These are phyloP conservation scores for Fusarium longipes DNA, from an alignment of 2,329 filamentous ascomycete genomes.

Conservation along the genomic window DNA sequence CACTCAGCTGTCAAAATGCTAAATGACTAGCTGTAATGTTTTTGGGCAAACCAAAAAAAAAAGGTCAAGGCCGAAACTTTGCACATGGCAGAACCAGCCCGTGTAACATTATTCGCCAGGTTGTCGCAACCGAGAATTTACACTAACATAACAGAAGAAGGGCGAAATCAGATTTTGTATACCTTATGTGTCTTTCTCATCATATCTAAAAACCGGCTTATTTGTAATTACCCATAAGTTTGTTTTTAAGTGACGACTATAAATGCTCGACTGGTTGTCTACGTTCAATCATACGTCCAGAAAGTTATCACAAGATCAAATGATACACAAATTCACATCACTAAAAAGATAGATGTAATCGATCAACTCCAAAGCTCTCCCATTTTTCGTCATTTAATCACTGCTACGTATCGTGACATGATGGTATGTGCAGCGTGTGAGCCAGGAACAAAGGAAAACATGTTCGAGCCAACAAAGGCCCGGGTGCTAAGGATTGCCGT, in stretches of 20 bases:
- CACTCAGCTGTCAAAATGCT: neutral
- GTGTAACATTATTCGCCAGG: conserved; percentile 8
- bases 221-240: neutral
- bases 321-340: conserved; percentile 44
- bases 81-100: neutral
- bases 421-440: conserved; percentile 49
- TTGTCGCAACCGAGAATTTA: conserved; percentile 1
- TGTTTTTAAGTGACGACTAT: neutral
- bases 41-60: conserved; percentile 24
- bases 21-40: neutral
- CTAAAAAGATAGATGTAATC: conserved; percentile 51
- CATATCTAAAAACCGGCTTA: neutral
- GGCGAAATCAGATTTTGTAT: neutral
- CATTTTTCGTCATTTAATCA: conserved; percentile 50
- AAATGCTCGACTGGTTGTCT: neutral
- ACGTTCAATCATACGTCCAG: too few relatives aligned
- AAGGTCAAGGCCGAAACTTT: conserved; percentile 13
- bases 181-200: neutral
- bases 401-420: conserved; percentile 50
- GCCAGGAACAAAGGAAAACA: conserved; percentile 55
- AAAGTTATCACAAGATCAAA: neutral
- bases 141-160: neutral
- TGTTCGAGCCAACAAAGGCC: conserved; percentile 35
- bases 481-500: conserved; percentile 43
- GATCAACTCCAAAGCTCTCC: conserved; percentile 50